phyloP scores from a whole-genome alignment of 2,329 filamentous ascomycete genomes.

The Alternaria arborescens region DNA sequence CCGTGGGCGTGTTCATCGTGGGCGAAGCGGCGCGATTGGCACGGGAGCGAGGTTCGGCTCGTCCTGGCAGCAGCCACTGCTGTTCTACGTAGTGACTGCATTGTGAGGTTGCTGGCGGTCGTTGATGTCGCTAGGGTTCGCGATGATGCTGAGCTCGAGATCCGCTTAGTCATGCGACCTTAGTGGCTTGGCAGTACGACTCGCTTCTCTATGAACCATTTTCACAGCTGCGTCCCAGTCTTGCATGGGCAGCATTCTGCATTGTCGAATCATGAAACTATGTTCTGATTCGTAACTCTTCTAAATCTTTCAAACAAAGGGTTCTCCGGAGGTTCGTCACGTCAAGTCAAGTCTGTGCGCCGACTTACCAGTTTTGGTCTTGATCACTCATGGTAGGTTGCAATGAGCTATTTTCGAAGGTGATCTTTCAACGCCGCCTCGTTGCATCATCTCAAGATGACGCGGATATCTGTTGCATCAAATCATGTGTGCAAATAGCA shows the following conservation, averaged over 20 bases:
- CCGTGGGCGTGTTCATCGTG: conserved; percentile 48
- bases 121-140: conserved; percentile 30
- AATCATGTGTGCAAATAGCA: background rate
- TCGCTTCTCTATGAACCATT: background rate
- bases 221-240: background rate
- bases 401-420: background rate
- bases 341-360: background rate
- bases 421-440: background rate
- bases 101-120: conserved; percentile 41
- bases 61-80: conserved; percentile 53
- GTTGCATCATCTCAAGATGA: background rate
- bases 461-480: background rate
- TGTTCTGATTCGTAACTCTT: background rate
- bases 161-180: conserved; percentile 16
- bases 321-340: fast-evolving
- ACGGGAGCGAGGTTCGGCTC: conserved; percentile 44
- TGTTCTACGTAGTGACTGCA: conserved; percentile 58
- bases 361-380: background rate
- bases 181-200: conserved; percentile 25
- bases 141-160: conserved; percentile 40
- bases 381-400: background rate
- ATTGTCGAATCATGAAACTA: background rate
- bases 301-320: fast-evolving
- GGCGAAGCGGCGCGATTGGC: conserved; percentile 54
- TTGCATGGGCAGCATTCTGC: background rate